Evolutionary conservation across 805 yeast genomes (phyloP).

Genomic region (Saccharomycopsis sp.): DNA sequence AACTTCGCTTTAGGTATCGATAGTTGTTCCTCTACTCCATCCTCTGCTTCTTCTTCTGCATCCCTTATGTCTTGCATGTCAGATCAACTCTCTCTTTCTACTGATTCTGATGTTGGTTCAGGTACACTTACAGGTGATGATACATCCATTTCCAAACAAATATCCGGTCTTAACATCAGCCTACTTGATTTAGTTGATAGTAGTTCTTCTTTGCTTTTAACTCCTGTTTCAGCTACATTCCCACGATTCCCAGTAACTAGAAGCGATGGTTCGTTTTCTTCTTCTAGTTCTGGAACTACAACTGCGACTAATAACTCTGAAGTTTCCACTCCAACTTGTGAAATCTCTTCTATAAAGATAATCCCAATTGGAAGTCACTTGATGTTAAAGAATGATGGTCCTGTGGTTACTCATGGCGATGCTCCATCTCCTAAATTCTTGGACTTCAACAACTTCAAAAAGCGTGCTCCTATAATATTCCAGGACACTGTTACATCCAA

Average conservation of each 20-base stretch:
- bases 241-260: not conserved
- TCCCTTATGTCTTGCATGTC: not conserved
- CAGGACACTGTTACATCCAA: not conserved
- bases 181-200: conserved; percentile 1
- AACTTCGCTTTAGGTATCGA: conserved; percentile 14
- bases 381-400: not conserved
- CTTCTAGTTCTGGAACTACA: not conserved
- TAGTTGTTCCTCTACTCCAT: not conserved
- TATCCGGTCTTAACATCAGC: not conserved
- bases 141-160: not conserved
- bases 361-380: not conserved
- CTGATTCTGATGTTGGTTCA: not conserved
- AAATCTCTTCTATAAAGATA: not conserved
- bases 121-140: conserved; percentile 2
- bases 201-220: not conserved
- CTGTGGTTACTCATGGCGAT: not conserved
- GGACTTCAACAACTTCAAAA: conserved; percentile 10
- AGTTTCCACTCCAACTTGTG: conserved; percentile 8
- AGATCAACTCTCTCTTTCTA: not conserved
- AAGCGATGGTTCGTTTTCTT: not conserved
- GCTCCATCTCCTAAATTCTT: conserved; percentile 12
- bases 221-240: not conserved
- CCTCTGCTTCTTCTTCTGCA: not conserved
- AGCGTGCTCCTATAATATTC: not conserved
- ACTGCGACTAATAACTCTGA: not conserved